Base-by-base conservation (phyloP, 768 basidiomycete genomes). In the Mycena capillaripes region DNA sequence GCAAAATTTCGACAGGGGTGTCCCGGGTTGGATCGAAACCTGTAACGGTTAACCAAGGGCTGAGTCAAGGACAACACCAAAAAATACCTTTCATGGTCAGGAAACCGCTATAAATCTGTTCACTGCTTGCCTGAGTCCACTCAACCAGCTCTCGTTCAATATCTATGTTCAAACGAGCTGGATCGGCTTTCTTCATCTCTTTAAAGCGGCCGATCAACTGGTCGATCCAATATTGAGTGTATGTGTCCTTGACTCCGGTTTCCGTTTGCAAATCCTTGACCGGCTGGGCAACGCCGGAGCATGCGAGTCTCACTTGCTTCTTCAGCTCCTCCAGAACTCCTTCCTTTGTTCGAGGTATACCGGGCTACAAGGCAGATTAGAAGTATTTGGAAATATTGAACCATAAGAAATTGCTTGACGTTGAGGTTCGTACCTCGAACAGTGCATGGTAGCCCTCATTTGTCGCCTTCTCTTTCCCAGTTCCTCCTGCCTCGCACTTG, bases 1-100 rank as follows among this genome's bases (percentile, higher is more conserved):
- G 86, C 0, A 88, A 81, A 14, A 87, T 78, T 77, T 88, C 86
- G 9, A 86, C 78, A 0, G 85, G 83, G 0, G 83, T 84, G 75
- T 85, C 81, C 36, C 73, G 30, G 8, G 79, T 60, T n/a, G 77
- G 74, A 74, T 85, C 81, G 46, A 79, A 79, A 1, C 79, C 83
- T 81, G 71, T n/a, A n/a, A n/a, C 27, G 44, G 6, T 6, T 36
- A 12, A 36, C 12, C 36, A 36, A 12, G 6, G 3, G 30, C 10
- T 11, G 29, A 10, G 23, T 2, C 7, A 4, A 17, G 27, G 10
- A 42, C 25, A 60, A 27, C 5, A n/a, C n/a, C n/a, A n/a, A 19
- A 10, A 46, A 21, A 56, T 21, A 48, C 60, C 60, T 46, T 46
- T 32, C 9, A 17, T 62, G 0, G 60, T 62, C 21, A 62, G 21